A percentile compares a stretch with the other conserved stretches of the same genome.
Conservation (phyloP, 2,329 filamentous ascomycete genomes). For the Penicillium janthinellum region DNA sequence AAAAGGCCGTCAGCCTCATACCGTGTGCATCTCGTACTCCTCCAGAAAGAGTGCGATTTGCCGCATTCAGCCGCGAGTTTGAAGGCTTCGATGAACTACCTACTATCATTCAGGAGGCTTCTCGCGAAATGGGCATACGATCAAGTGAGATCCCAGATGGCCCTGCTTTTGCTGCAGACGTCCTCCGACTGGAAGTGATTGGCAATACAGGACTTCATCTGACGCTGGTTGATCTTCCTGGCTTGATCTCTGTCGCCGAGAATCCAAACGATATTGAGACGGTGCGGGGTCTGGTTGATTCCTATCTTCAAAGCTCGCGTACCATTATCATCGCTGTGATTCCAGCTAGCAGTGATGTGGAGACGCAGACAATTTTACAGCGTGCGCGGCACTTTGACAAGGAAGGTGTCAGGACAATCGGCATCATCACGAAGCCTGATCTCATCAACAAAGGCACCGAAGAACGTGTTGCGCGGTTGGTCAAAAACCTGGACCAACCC, state of each 20-base stretch:
- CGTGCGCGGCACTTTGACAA: constrained; percentile 39
- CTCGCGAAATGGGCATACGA: constrained; percentile 13
- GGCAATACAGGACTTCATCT: constrained; percentile 47
- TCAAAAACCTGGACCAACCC: not conserved
- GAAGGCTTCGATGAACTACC: constrained; percentile 15
- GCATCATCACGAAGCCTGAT: constrained; percentile 54
- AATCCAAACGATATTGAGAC: constrained; percentile 54
- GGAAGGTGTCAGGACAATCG: constrained; percentile 40
- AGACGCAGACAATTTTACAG: constrained; percentile 46
- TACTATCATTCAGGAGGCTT: constrained; percentile 14
- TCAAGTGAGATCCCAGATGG: constrained; percentile 7
- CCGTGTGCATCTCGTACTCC: constrained; percentile 11
- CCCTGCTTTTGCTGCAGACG: constrained; percentile 49
- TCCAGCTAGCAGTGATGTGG: constrained; percentile 45
- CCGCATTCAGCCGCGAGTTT: constrained; percentile 11
- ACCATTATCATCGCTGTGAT: constrained; percentile 53
- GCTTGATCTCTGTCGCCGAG: constrained; percentile 56
- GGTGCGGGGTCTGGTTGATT: constrained; percentile 51
- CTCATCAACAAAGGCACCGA: constrained; percentile 27
- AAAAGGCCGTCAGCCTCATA: constrained; percentile 12
- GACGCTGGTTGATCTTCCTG: constrained; percentile 63
- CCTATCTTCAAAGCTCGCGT: constrained; percentile 45
- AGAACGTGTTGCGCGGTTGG: constrained; percentile 20
- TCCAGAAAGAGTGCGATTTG: constrained; percentile 5
- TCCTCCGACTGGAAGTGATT: constrained; percentile 60